Evolutionary conservation across 495 filamentous ascomycete species (phyloP).

Genomic region (Saxispiralis lemnorum): DNA sequence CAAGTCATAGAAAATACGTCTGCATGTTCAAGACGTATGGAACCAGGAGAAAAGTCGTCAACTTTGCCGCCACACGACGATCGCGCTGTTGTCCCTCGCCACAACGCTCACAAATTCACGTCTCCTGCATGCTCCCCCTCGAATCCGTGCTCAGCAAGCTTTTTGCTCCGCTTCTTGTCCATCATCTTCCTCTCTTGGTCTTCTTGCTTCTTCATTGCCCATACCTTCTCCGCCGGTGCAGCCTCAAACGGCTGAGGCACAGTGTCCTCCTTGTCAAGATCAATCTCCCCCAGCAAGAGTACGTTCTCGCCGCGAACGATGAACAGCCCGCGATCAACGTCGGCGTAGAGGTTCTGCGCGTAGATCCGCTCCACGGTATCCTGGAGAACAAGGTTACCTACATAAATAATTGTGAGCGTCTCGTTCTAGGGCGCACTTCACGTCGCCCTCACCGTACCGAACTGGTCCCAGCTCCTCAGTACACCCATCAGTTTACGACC

Average conservation of each 20-base stretch:
- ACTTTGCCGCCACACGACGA: background rate
- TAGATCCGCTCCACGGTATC: conserved; percentile 78
- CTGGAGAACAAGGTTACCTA: conserved; percentile 87
- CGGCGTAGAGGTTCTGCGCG: conserved; percentile 53
- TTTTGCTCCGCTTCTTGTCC: conserved; percentile 52
- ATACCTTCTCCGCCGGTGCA: conserved; percentile 51
- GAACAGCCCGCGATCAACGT: conserved; percentile 65
- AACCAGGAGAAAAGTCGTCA: conserved; percentile 2
- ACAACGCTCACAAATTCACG: conserved; percentile 40
- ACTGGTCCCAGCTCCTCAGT: conserved; percentile 92
- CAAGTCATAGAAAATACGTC: conserved; percentile 7
- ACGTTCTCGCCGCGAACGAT: conserved; percentile 90
- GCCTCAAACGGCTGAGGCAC: conserved; percentile 50
- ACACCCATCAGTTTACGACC: conserved; percentile 86
- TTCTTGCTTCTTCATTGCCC: conserved; percentile 51
- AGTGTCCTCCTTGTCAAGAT: conserved; percentile 87
- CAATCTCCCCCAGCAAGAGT: conserved; percentile 78
- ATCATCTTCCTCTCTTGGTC: conserved; percentile 46
- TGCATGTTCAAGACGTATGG: conserved; percentile 18
- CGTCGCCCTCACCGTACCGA: conserved; percentile 40
- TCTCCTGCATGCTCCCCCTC: conserved; percentile 73
- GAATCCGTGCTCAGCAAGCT: conserved; percentile 60
- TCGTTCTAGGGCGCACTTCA: background rate
- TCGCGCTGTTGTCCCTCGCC: background rate
- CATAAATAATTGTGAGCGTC: background rate